phyloP scores from a whole-genome alignment of 306 rosid species.

The Castanea crenata region DNA sequence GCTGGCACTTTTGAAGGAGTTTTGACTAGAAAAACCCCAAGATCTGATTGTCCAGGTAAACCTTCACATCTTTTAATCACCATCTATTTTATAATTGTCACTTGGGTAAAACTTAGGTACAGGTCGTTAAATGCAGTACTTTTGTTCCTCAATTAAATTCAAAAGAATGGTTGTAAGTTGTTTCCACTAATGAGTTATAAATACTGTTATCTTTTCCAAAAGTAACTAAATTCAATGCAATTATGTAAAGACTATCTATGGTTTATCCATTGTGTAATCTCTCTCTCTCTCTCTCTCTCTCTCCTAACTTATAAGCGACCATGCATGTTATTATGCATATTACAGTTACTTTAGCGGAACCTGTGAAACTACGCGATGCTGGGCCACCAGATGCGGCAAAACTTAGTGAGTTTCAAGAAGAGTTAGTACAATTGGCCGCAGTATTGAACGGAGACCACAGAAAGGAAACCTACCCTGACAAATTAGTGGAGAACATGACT shows the following conservation, averaged over 20 bases:
- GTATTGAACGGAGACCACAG: constrained; percentile 54
- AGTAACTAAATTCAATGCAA: no score
- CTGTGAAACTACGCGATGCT: constrained; percentile 42
- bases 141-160: no score
- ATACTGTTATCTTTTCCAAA: no score
- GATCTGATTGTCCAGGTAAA: constrained; percentile 51
- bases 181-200: no score
- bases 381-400: constrained; percentile 32
- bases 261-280: no score
- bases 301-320: no score
- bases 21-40: constrained; percentile 32
- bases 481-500: constrained; percentile 46
- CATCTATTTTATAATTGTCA: background rate
- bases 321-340: background rate
- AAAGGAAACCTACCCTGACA: constrained; percentile 46
- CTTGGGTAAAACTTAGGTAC: background rate
- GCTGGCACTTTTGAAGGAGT: constrained; percentile 46
- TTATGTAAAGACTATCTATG: no score
- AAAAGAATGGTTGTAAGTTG: no score
- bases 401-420: constrained; percentile 61
- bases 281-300: no score
- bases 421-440: constrained; percentile 63
- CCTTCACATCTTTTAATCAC: background rate
- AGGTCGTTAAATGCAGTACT: fast-evolving
- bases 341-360: constrained; percentile 47